Evolutionary conservation across 179 eudicot species (phyloP), one percentile per base, ranked within the genome.

Genomic region (Carnegiea gigantea): DNA sequence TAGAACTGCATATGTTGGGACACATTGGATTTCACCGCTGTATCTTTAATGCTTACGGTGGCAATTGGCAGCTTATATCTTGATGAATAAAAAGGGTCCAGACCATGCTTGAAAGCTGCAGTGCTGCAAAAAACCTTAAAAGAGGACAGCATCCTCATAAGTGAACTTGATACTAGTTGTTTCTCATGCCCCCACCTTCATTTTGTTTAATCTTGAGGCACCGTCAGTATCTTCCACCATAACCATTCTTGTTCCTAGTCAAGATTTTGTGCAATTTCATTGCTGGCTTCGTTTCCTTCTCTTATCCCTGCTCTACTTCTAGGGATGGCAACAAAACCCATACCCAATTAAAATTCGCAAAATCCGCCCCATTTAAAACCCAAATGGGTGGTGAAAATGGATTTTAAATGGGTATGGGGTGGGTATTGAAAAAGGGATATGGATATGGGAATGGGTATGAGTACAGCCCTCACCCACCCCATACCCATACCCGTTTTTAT

Each of bases 51-150:
- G 33, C 33, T 28, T 73, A 60, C 67, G 40, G n/a, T 72, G 36
- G 21, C 18, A 26, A 21, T 77, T 36, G 68, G 73, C 67, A 76
- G 83, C 78, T 77, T 36, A 48, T 84, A 84, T 73, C 40, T 46
- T 48, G 78, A 75, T 72, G 83, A 81, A 64, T 1, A 53, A 12
- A 57, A 33, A 84, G 46, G 84, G 87, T 74, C 82, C 82, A 81
- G 80, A 62, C 40, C 77, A 78, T 74, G 74, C 33, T 46, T 81
- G 79, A 68, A 78, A 43, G 44, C 76, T 71, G 80, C 81, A 84
- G 65, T 76, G 60, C 72, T 80, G 81, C 76, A 54, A 59, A 70
- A 62, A 78, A 78, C 77, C 84, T 78, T 81, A 78, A 76, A 71
- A 80, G 64, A 82, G 46, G 24, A 75, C 75, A 72, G 49, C 64